These are phyloP conservation scores for Skeletonema costatum DNA, from an alignment of 108 stramenopile genomes.

Conservation along the genomic window DNA sequence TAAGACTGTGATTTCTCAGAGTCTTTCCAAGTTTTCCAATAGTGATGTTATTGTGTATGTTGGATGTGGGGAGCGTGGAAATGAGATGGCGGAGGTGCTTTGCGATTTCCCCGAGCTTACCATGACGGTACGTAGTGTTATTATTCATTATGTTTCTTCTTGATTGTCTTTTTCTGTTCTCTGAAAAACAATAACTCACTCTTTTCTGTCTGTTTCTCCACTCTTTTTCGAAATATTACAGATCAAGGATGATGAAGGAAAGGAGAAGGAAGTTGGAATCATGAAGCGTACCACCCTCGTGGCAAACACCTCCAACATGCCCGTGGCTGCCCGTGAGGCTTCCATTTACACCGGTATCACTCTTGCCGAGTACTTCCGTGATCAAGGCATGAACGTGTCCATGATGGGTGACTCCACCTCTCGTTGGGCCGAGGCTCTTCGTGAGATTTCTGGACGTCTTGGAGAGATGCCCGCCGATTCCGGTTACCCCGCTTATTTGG, in stretches of 20 bases:
- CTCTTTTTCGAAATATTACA: background rate
- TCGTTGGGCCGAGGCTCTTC: constrained; percentile 99
- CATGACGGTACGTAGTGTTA: constrained; percentile 59
- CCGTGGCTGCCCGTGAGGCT: constrained; percentile 99
- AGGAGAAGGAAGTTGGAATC: constrained; percentile 96
- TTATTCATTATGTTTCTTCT: background rate
- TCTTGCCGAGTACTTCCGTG: constrained; percentile 97
- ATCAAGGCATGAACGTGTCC: constrained; percentile 99
- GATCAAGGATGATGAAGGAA: constrained; percentile 56
- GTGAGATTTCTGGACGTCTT: constrained; percentile 99
- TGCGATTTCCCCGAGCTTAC: constrained; percentile 99
- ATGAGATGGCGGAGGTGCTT: constrained; percentile 99
- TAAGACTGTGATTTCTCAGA: constrained; percentile 99
- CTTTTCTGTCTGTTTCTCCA: background rate
- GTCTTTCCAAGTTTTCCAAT: constrained; percentile 99
- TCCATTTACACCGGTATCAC: constrained; percentile 99
- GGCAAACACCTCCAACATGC: constrained; percentile 99
- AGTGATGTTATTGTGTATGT: constrained; percentile 90
- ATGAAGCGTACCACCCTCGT: constrained; percentile 99
- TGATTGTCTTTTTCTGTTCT: background rate
- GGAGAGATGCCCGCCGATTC: constrained; percentile 99
- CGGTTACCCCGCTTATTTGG: constrained; percentile 99
- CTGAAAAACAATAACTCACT: background rate
- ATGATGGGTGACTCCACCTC: constrained; percentile 99
- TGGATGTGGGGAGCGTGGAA: constrained; percentile 95